Evolutionary conservation across 139 green algal species (phyloP).

Genomic region (Coccomyxa sp.): DNA sequence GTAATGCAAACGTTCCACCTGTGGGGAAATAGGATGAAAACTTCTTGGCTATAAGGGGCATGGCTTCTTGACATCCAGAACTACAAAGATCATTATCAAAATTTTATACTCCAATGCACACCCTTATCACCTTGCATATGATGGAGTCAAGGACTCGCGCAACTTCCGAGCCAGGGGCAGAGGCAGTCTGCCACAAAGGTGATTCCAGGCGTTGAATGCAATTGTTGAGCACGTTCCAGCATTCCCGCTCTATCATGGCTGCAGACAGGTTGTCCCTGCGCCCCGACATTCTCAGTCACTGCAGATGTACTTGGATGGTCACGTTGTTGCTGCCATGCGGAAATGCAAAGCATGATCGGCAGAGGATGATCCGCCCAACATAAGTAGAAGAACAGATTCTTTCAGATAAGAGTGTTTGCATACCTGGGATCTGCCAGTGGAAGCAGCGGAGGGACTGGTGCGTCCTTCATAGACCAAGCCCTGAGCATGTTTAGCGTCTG

Average conservation of each 20-base stretch:
- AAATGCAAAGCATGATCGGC: neutral
- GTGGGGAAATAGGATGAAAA: neutral
- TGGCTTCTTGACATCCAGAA: neutral
- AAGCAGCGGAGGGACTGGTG: neutral
- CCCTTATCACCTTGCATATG: neutral
- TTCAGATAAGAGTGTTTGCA: neutral
- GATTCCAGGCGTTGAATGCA: neutral
- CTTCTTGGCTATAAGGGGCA: neutral
- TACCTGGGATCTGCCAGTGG: neutral
- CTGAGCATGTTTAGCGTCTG: conserved; percentile 29
- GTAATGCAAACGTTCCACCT: too few species aligned
- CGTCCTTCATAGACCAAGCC: neutral
- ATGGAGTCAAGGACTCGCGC: neutral
- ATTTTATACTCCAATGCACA: neutral
- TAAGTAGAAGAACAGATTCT: neutral
- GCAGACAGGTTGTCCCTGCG: too few species aligned
- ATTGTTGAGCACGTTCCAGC: neutral
- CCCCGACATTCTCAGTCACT: neutral
- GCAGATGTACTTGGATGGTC: neutral
- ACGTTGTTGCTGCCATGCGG: neutral
- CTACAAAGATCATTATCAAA: too few species aligned
- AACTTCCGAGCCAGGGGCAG: neutral
- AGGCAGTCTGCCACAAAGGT: neutral
- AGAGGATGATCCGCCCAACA: neutral
- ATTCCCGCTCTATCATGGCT: neutral